These are phyloP conservation scores for Silene vulgaris DNA, from an alignment of 179 eudicot genomes.

Conservation along the genomic window DNA sequence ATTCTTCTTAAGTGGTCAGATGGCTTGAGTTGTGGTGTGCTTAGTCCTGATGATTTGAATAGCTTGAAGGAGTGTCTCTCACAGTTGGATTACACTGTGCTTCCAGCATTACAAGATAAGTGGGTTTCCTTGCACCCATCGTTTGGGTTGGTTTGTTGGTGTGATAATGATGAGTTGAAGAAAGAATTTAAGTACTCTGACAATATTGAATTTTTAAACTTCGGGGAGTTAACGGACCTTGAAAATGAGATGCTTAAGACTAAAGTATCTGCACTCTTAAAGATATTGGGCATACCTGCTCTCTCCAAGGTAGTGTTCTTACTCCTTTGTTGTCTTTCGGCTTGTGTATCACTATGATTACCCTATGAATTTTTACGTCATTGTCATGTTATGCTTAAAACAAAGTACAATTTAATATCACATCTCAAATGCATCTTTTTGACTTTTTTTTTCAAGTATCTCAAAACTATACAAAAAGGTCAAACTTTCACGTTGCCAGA, in stretches of 20 bases:
- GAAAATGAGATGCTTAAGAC: constrained; percentile 53
- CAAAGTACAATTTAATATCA: background rate
- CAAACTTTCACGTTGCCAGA: background rate
- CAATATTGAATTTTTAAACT: constrained; percentile 61
- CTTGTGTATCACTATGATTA: constrained; percentile 13
- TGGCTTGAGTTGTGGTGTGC: constrained; percentile 53
- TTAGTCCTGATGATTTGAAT: constrained; percentile 52
- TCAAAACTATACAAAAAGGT: background rate
- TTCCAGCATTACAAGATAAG: constrained; percentile 79
- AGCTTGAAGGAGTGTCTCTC: constrained; percentile 54
- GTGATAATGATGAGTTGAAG: constrained; percentile 65
- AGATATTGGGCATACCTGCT: constrained; percentile 61
- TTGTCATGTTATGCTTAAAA: constrained; percentile 1
- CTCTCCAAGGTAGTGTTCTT: constrained; percentile 68
- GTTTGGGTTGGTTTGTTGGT: constrained; percentile 90
- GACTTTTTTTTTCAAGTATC: background rate
- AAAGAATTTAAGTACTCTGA: constrained; percentile 62
- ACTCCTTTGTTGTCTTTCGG: constrained; percentile 1
- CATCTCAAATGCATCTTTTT: background rate
- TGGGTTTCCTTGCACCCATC: constrained; percentile 89
- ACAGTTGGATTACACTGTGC: constrained; percentile 52
- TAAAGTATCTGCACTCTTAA: constrained; percentile 52
- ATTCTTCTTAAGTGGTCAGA: constrained; percentile 69
- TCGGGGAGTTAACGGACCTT: constrained; percentile 51
- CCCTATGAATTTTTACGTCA: constrained; percentile 1